Conservation (phyloP, 148 eudicot species). For the Fallopia convolvulus region DNA sequence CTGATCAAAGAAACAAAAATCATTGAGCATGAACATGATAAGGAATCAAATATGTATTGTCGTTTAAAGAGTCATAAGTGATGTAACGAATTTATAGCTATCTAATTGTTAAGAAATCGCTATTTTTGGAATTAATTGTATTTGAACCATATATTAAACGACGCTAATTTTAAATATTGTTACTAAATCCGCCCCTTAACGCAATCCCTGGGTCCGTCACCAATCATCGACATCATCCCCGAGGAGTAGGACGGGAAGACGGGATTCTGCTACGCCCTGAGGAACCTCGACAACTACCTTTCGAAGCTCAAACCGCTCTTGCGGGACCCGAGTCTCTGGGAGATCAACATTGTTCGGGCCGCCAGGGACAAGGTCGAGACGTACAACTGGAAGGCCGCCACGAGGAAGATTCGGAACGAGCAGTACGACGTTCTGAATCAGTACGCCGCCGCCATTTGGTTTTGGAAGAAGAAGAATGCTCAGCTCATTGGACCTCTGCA, state of each 20-base stretch:
- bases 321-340: conserved; percentile 45
- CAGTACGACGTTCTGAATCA: conserved; percentile 65
- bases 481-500: conserved; percentile 56
- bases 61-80: too few species aligned
- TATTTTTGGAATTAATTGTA: too few species aligned
- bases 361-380: conserved; percentile 89
- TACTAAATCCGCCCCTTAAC: too few species aligned
- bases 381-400: conserved; percentile 87
- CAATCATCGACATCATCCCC: conserved; percentile 69
- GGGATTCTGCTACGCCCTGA: conserved; percentile 55
- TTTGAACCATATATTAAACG: too few species aligned
- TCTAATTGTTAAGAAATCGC: too few species aligned
- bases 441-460: conserved; percentile 80
- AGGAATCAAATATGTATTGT: too few species aligned
- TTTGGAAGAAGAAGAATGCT: conserved; percentile 63
- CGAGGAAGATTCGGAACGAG: conserved; percentile 56
- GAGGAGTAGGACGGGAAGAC: conserved; percentile 70
- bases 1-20: too few species aligned
- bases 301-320: conserved; percentile 56
- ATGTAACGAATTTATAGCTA: too few species aligned
- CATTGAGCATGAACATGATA: too few species aligned
- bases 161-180: too few species aligned
- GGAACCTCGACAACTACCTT: conserved; percentile 70
- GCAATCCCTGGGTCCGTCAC: too few species aligned
- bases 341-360: conserved; percentile 47